Percentiles rank a stretch among this genome's conserved stretches.
These are phyloP conservation scores for Rachicladosporium sp. DNA, from an alignment of 2,329 filamentous ascomycete species.

Conservation along the genomic window DNA sequence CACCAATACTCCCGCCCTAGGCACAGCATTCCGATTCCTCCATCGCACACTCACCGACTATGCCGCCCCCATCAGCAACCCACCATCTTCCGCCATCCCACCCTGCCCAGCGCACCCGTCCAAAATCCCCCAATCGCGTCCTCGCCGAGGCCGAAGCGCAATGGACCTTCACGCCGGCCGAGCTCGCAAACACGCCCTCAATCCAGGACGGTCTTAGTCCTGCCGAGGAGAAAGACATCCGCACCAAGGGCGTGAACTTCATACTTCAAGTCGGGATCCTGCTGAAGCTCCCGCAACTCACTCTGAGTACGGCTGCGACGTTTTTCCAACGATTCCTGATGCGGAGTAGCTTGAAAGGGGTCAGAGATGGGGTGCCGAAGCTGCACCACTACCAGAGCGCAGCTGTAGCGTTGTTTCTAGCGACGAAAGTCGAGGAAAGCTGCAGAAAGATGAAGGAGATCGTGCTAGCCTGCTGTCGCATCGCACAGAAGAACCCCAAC, in stretches of 20 bases:
- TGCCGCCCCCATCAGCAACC: slow-evolving; percentile 10
- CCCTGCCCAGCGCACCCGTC: slow-evolving; percentile 25
- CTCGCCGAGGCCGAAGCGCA: slow-evolving; percentile 51
- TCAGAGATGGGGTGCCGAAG: slow-evolving; percentile 51
- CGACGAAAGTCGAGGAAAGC: slow-evolving; percentile 95
- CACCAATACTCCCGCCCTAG: no score
- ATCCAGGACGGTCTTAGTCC: slow-evolving; percentile 68
- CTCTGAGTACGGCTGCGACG: slow-evolving; percentile 79
- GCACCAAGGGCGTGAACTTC: slow-evolving; percentile 91
- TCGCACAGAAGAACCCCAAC: slow-evolving; percentile 86
- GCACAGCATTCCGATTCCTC: no score
- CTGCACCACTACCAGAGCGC: slow-evolving; percentile 82
- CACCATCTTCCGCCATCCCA: slow-evolving; percentile 25
- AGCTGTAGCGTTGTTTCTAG: slow-evolving; percentile 81
- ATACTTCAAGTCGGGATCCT: slow-evolving; percentile 89
- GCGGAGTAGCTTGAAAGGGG: slow-evolving; percentile 67
- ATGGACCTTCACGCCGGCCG: slow-evolving; percentile 81
- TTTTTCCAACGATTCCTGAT: slow-evolving; percentile 97
- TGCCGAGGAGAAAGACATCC: slow-evolving; percentile 64
- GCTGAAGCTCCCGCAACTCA: slow-evolving; percentile 83
- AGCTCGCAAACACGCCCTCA: slow-evolving; percentile 71
- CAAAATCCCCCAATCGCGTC: slow-evolving; percentile 29
- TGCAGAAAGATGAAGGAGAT: slow-evolving; percentile 91
- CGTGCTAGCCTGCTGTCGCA: slow-evolving; percentile 83
- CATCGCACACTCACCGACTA: background rate